Conservation (phyloP, 495 filamentous ascomycete genomes). For the Aspergillus campestris region DNA sequence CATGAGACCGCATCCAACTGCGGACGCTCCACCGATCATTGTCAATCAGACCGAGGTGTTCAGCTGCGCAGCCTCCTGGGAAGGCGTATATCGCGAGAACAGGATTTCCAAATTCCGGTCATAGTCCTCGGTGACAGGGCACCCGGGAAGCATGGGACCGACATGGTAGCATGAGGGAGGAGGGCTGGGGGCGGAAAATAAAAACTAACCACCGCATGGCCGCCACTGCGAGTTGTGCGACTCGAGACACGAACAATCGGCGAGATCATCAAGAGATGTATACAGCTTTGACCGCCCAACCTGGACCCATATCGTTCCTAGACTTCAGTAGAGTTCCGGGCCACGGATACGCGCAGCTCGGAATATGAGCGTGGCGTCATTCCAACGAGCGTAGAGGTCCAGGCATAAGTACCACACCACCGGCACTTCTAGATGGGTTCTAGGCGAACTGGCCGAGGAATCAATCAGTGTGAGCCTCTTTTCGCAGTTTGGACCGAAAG, state of each 20-base stretch:
- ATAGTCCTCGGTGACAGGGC: too few species aligned
- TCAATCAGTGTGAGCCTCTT: too few species aligned
- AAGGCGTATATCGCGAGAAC: background rate
- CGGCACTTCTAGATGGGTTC: background rate
- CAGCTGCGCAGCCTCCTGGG: conserved; percentile 9
- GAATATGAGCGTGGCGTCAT: conserved; percentile 12
- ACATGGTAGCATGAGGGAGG: too few species aligned
- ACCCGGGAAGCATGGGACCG: too few species aligned
- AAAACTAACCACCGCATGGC: conserved; percentile 18
- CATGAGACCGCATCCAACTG: conserved; percentile 6
- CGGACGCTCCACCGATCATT: conserved; percentile 7
- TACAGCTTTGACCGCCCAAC: conserved; percentile 4
- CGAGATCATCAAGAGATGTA: conserved; percentile 3
- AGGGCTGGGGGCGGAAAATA: conserved; percentile 8
- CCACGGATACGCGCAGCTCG: conserved; percentile 13
- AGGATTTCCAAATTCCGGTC: too few species aligned
- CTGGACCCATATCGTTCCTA: background rate
- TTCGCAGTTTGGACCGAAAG: too few species aligned
- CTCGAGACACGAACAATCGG: conserved; percentile 11
- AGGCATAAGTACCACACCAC: background rate
- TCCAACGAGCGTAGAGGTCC: background rate
- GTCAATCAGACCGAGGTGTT: conserved; percentile 9
- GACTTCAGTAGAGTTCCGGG: background rate
- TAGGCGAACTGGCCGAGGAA: too few species aligned
- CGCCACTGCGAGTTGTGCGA: conserved; percentile 22